Conservation (phyloP, 768 basidiomycete genomes). For the Suillus tomentosus region DNA sequence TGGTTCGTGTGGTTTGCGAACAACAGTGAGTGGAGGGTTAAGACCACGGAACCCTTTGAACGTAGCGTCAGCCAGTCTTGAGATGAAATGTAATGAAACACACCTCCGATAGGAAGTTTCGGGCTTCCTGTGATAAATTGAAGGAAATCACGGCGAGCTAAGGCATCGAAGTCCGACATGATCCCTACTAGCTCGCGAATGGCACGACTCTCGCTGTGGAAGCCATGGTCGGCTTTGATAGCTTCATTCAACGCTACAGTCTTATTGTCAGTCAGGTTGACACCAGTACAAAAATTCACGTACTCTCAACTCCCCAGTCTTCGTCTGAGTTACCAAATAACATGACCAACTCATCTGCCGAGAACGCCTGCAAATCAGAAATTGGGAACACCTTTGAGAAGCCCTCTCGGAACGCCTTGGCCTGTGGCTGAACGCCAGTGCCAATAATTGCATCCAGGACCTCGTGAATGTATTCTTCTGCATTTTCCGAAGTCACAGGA, state of each 20-base stretch:
- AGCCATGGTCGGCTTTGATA: constrained; percentile 97
- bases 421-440: constrained; percentile 74
- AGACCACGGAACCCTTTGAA: constrained; percentile 86
- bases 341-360: constrained; percentile 93
- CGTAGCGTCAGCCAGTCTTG: constrained; percentile 7
- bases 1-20: constrained; percentile 93
- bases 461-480: constrained; percentile 85
- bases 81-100: constrained; percentile 27
- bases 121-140: constrained; percentile 99
- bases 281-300: constrained; percentile 31
- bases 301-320: constrained; percentile 93
- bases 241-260: constrained; percentile 79
- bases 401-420: constrained; percentile 90
- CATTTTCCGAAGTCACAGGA: constrained; percentile 82
- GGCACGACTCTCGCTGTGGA: constrained; percentile 91
- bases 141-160: constrained; percentile 81
- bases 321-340: constrained; percentile 97
- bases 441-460: constrained; percentile 90
- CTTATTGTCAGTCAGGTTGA: constrained; percentile 10
- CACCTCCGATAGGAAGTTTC: constrained; percentile 93
- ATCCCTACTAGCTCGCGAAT: constrained; percentile 87
- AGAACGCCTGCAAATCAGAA: constrained; percentile 86
- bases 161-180: constrained; percentile 77
- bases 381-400: constrained; percentile 98
- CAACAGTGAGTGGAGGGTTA: constrained; percentile 92